Base-by-base conservation (phyloP, 805 yeast species). In the Pichia rugopelliculosa region DNA sequence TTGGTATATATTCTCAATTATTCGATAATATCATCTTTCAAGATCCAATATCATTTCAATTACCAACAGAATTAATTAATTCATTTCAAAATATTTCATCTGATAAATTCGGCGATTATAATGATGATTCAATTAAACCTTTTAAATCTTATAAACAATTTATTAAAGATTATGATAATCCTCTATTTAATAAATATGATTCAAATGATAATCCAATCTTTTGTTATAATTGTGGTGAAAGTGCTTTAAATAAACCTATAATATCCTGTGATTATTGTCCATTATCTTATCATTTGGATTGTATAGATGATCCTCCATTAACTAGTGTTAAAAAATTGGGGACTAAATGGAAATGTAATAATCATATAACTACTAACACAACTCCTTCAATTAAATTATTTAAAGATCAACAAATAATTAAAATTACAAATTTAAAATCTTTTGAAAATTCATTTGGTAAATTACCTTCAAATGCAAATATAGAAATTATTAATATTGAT, bases 291-390 rank as follows among this genome's bases (percentile, higher is more conserved):
- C 98, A 90, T 66, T 65, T 90, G 41, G 96, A 91, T 65, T 90
- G 98, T 64, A 65, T 90, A 15, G 72, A 5, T 10, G 34, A 75
- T 44, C 85, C 87, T 1, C 95, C 96, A 1, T 67, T 87, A 55
- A 73, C 87, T 15, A 71, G 83, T 6, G 77, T 83, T 18, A 87
- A 87, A 57, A 80, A 83, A 37, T 61, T 86, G 39, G 95, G 93
- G 2, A 72, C 73, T 40, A 86, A 82, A 62, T 91, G 96, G 98
- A 81, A 78, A 67, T 93, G 96, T 64, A 98, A 96, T 2, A 83
- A 85, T 55, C 97, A 88, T 67, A 77, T 79, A 20, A 84, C 76
- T 41, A 70, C 65, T 38, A 62, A 77, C 21, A 3, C 6, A 15
- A 53, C 73, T n/a, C 72, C 72, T 26, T 55, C 70, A 13, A 67